phyloP scores from a whole-genome alignment of 2,329 filamentous ascomycete genomes.

The Penicillium thymicola region DNA sequence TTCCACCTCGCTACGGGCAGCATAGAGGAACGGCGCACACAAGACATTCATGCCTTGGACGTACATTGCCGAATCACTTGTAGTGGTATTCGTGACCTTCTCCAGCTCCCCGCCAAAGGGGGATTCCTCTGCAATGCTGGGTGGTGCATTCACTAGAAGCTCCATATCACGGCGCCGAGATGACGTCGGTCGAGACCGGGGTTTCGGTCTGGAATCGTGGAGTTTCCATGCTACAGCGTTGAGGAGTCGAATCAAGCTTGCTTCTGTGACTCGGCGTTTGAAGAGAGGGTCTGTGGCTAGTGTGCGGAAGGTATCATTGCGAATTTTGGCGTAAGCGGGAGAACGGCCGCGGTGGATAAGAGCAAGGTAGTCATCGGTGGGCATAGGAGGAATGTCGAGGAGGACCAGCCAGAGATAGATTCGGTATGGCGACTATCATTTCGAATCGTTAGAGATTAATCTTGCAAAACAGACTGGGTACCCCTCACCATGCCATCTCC shows the following conservation, averaged over 20 bases:
- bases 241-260: slow-evolving; percentile 86
- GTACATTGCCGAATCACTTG: slow-evolving; percentile 75
- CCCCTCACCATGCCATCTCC: slow-evolving; percentile 51
- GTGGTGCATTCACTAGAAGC: slow-evolving; percentile 37
- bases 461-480: not conserved
- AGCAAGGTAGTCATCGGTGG: slow-evolving; percentile 82
- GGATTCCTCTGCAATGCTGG: slow-evolving; percentile 38
- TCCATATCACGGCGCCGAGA: slow-evolving; percentile 48
- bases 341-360: slow-evolving; percentile 92
- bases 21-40: slow-evolving; percentile 92
- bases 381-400: slow-evolving; percentile 78
- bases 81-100: slow-evolving; percentile 26
- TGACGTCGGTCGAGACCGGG: slow-evolving; percentile 40
- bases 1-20: slow-evolving; percentile 88
- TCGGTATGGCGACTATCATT: slow-evolving; percentile 72
- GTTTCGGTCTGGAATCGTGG: slow-evolving; percentile 66
- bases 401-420: slow-evolving; percentile 97
- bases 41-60: slow-evolving; percentile 99
- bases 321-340: slow-evolving; percentile 93
- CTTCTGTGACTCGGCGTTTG: slow-evolving; percentile 90
- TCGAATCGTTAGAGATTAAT: slow-evolving; percentile 10
- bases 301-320: slow-evolving; percentile 96
- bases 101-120: slow-evolving; percentile 47
- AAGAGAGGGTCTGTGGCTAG: slow-evolving; percentile 96
- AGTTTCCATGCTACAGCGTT: slow-evolving; percentile 95